Base-by-base conservation (phyloP, 495 filamentous ascomycete genomes). In the Podospora conica region DNA sequence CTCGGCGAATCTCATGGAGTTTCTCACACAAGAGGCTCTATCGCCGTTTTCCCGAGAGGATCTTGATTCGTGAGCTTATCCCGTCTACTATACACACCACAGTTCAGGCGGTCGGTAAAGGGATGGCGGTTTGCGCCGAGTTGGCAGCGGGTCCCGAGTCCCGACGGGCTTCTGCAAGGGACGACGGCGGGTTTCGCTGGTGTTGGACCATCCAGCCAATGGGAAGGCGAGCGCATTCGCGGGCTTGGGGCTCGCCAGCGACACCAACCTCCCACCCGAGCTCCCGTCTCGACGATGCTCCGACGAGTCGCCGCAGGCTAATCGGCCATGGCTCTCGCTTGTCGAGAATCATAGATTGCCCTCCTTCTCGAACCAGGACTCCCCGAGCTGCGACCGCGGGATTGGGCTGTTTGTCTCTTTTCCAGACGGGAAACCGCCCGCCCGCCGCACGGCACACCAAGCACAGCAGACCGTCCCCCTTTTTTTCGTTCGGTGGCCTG, bases 331-430 rank as follows among this genome's bases (percentile, higher is more conserved):
- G 58, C 22, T 53, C 64, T 71, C 65, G 67, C 64, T 60, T 65
- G 33, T 63, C 62, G n/a, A n/a, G n/a, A n/a, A n/a, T n/a, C n/a
- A n/a, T 56, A 63, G 24, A 65, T 65, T 61, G 57, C 33, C 68
- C 63, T 54, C 31, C 56, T 9, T 57, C 40, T 56, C 53, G 27
- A 69, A 66, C 68, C 58, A 23, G 68, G 60, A 66, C 56, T 31
- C 31, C 28, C 2, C 23, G 18, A 65, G 48, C 27, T 60, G 55
- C 55, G 59, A 58, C 58, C 31, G 57, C 31, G 22, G 67, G 60
- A 53, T 65, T 33, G 56, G 58, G 63, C 63, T 56, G 12, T 58
- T 12, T 33, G 23, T 18, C 58, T 60, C 20, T 40, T 31, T 2
- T 25, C 24, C 21, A 18, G 27, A 59, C 25, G 58, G 18, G 29